Percentiles rank a stretch among this genome's conserved stretches.
phyloP scores from a whole-genome alignment of 768 basidiomycete species.

The Amanita polypyramis region DNA sequence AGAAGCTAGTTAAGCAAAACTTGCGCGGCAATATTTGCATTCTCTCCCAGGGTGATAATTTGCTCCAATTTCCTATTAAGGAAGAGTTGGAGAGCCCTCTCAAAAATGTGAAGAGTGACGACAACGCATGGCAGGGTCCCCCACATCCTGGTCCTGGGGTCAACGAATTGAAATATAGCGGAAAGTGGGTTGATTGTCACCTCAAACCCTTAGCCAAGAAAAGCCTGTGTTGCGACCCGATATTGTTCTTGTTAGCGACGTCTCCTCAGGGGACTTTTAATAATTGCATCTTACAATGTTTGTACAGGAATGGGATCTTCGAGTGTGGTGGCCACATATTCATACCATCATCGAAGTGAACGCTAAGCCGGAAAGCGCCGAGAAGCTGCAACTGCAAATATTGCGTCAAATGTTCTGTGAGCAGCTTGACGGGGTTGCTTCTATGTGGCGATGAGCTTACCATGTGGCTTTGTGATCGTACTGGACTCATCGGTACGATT shows the following conservation, averaged over 20 bases:
- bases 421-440: constrained; percentile 8
- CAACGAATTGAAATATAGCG: not conserved
- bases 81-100: not conserved
- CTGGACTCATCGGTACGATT: constrained; percentile 8
- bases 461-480: constrained; percentile 6
- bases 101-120: not conserved
- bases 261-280: not conserved
- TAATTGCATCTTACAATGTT: no score
- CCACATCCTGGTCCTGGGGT: no score
- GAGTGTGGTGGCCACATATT: not conserved
- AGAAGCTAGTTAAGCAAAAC: no score
- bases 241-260: not conserved
- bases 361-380: no score
- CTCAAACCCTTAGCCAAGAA: not conserved
- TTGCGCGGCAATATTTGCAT: not conserved
- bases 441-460: constrained; percentile 7
- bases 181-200: not conserved
- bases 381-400: constrained; percentile 5
- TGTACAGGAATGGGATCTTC: not conserved
- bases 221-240: not conserved
- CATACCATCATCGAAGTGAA: not conserved
- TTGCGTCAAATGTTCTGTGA: constrained; percentile 9
- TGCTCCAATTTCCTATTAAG: not conserved
- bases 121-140: no score
- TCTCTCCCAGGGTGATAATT: not conserved